phyloP scores from a whole-genome alignment of 1,284 basidiomycete genomes.

The Moniliophthora roreri region DNA sequence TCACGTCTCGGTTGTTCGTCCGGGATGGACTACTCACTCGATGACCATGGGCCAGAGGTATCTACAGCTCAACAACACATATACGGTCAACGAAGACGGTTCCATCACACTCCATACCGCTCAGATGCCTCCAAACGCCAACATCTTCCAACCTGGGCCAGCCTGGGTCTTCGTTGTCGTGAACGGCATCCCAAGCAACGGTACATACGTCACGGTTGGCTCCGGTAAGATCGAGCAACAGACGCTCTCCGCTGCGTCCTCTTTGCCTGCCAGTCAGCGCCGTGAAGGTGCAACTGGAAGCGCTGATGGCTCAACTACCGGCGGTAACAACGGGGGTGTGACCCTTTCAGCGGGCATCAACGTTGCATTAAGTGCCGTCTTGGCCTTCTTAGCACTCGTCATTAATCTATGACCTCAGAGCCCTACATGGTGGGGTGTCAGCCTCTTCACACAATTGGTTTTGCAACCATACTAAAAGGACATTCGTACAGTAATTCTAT shows the following conservation, averaged over 20 bases:
- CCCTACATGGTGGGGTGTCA: no score
- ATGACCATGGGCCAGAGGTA: slow-evolving; percentile 64
- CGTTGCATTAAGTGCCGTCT: not conserved
- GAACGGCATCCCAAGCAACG: slow-evolving; percentile 71
- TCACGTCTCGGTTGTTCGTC: slow-evolving; percentile 79
- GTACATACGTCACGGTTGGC: slow-evolving; percentile 65
- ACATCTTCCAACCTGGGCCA: slow-evolving; percentile 74
- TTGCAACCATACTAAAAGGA: no score
- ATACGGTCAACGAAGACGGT: slow-evolving; percentile 55
- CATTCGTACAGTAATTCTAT: no score
- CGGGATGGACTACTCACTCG: slow-evolving; percentile 45
- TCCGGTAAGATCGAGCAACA: slow-evolving; percentile 65
- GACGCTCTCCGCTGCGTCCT: slow-evolving; percentile 25
- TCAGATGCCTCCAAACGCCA: slow-evolving; percentile 70
- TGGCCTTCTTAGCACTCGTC: not conserved
- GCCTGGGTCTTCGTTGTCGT: slow-evolving; percentile 71
- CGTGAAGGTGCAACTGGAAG: slow-evolving; percentile 7
- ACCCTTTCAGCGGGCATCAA: not conserved
- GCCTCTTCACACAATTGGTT: no score
- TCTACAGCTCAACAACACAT: slow-evolving; percentile 50
- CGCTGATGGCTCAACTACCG: slow-evolving; percentile 6
- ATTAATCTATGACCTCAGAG: not conserved
- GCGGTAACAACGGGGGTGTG: not conserved
- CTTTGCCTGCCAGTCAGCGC: slow-evolving; percentile 25
- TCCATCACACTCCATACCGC: slow-evolving; percentile 65